Evolutionary conservation across 2,329 filamentous ascomycete species (phyloP).

Genomic region (Rhexocercosporidium sp.): DNA sequence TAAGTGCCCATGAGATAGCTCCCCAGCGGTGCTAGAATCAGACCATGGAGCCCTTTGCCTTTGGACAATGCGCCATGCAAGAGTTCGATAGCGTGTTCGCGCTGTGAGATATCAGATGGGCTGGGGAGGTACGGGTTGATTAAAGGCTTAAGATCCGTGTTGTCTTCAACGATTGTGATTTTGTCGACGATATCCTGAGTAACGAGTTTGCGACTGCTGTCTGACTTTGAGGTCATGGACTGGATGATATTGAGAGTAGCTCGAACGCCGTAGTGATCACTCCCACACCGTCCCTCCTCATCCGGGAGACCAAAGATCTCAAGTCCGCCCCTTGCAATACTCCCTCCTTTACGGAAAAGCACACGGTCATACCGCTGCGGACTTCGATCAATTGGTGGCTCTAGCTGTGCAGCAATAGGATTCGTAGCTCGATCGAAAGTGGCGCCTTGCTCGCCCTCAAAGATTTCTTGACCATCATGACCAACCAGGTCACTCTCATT

Average conservation of each 20-base stretch:
- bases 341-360: conserved; percentile 52
- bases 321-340: conserved; percentile 52
- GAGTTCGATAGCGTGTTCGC: conserved; percentile 52
- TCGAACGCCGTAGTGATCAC: conserved; percentile 64
- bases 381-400: conserved; percentile 53
- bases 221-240: not conserved
- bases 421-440: conserved; percentile 68
- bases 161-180: conserved; percentile 24
- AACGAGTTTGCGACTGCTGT: not conserved
- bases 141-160: conserved; percentile 40
- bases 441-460: conserved; percentile 66
- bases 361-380: conserved; percentile 72
- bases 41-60: conserved; percentile 29
- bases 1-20: conserved; percentile 70
- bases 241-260: conserved; percentile 45
- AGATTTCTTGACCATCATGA: conserved; percentile 27
- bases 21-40: conserved; percentile 49
- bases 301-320: conserved; percentile 60
- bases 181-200: too few species aligned
- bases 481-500: not conserved
- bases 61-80: conserved; percentile 52
- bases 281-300: conserved; percentile 41
- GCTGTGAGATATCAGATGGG: conserved; percentile 47
- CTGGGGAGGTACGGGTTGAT: conserved; percentile 52
- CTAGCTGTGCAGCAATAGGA: conserved; percentile 57